These are phyloP conservation scores for Vitis labrusca DNA, from an alignment of 164 flowering plant genomes.

Conservation along the genomic window DNA sequence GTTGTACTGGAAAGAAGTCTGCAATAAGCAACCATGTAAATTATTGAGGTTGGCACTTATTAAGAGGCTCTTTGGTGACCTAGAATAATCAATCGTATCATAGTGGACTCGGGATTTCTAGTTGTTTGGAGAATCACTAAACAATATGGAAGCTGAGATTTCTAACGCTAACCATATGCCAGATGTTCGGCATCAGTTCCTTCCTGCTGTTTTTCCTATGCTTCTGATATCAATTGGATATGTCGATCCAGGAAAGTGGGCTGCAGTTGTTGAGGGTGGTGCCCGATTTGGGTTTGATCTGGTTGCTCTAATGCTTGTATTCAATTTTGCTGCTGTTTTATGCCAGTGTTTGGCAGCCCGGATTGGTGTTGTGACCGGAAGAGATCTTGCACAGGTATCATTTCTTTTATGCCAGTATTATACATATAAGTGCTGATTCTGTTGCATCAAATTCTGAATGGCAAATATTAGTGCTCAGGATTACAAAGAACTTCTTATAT, in stretches of 20 bases:
- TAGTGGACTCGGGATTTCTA: conserved; percentile 5
- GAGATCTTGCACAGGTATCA: conserved; percentile 87
- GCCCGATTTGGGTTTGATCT: conserved; percentile 83
- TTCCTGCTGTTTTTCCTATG: conserved; percentile 63
- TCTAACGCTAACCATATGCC: conserved; percentile 23
- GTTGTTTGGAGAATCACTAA: conserved; percentile 6
- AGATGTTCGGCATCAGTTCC: conserved; percentile 34
- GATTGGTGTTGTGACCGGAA: conserved; percentile 75
- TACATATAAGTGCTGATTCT: no score
- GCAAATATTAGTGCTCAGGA: no score
- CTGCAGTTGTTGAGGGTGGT: conserved; percentile 86
- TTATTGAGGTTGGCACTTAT: not conserved
- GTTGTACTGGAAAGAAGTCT: not conserved
- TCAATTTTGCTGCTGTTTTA: conserved; percentile 71
- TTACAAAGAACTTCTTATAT: no score
- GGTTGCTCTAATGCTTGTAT: conserved; percentile 45
- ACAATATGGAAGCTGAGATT: conserved; percentile 54
- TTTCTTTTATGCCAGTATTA: not conserved
- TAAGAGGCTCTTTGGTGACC: conserved; percentile 15
- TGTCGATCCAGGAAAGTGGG: conserved; percentile 98
- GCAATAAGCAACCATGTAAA: conserved; percentile 11
- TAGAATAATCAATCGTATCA: conserved; percentile 14
- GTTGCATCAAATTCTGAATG: no score
- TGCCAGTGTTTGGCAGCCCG: conserved; percentile 84
- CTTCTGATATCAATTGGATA: conserved; percentile 74